A percentile compares a stretch with the other conserved stretches of the same genome.
Evolutionary conservation across 2,329 filamentous ascomycete genomes (phyloP).

Genomic region (Fusarium sp.): DNA sequence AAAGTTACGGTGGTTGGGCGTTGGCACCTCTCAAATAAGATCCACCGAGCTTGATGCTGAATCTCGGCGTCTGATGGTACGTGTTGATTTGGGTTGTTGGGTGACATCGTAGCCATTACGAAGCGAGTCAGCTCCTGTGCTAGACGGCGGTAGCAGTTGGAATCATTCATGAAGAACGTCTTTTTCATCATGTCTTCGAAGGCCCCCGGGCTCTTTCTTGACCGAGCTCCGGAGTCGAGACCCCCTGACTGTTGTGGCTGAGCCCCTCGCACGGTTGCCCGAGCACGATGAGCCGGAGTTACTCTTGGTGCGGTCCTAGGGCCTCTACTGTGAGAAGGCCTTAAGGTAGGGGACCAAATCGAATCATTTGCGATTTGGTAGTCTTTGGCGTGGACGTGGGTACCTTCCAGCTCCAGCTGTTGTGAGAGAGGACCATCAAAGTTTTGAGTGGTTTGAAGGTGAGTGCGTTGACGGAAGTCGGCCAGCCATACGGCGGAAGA

Average conservation of each 20-base stretch:
- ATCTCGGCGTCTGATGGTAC: neutral
- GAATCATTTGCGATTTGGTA: neutral
- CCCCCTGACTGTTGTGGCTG: neutral
- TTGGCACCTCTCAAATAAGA: neutral
- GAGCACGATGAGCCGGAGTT: neutral
- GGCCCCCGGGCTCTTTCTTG: neutral
- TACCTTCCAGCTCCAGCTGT: neutral
- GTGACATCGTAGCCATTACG: neutral
- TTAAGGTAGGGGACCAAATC: neutral
- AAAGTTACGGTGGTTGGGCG: accelerated
- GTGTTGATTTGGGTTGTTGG: neutral
- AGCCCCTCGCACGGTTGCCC: neutral
- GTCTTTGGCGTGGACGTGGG: neutral
- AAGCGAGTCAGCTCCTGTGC: neutral
- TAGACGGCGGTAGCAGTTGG: neutral
- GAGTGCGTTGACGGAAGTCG: neutral
- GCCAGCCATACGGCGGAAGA: neutral
- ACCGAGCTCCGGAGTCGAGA: neutral
- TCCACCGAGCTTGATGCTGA: neutral
- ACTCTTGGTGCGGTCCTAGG: neutral
- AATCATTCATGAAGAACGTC: neutral
- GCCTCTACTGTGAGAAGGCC: neutral
- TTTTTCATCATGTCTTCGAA: neutral
- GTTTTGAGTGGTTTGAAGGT: neutral
- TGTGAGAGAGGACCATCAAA: neutral